phyloP scores from a whole-genome alignment of 805 yeast species.

The Lachancea meyersii region DNA sequence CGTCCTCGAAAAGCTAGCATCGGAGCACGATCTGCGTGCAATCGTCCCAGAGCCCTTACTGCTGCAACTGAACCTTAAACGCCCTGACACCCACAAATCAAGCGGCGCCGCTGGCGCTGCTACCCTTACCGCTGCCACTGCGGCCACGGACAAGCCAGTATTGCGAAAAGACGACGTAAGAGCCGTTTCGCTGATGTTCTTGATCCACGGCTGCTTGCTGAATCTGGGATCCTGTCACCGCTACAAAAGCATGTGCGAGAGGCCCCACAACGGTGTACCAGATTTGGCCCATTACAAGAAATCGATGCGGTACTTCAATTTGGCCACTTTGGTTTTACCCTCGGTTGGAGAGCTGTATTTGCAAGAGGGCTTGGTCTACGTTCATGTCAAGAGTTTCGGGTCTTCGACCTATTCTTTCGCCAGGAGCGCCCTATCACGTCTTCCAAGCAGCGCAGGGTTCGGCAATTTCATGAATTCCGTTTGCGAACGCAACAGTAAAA shows the following conservation, averaged over 20 bases:
- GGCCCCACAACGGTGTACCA: slow-evolving; percentile 31
- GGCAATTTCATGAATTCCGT: slow-evolving; percentile 38
- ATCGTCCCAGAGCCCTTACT: slow-evolving; percentile 7
- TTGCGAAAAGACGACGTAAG: slow-evolving; percentile 1
- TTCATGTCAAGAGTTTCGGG: slow-evolving; percentile 24
- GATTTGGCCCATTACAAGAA: slow-evolving; percentile 39
- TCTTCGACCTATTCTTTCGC: slow-evolving; percentile 29
- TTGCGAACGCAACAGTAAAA: slow-evolving; percentile 33
- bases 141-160: not conserved
- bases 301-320: slow-evolving; percentile 42
- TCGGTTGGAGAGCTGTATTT: slow-evolving; percentile 55
- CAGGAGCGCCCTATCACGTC: slow-evolving; percentile 50
- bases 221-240: slow-evolving; percentile 55
- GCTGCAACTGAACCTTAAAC: slow-evolving; percentile 4
- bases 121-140: not conserved
- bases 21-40: slow-evolving; percentile 3
- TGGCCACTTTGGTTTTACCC: slow-evolving; percentile 54
- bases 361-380: slow-evolving; percentile 25
- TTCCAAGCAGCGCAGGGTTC: slow-evolving; percentile 43
- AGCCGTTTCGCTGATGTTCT: slow-evolving; percentile 3
- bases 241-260: slow-evolving; percentile 46
- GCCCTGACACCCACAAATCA: not conserved
- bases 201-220: slow-evolving; percentile 29
- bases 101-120: no score
- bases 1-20: slow-evolving; percentile 6